These are phyloP conservation scores for Myriosclerotinia scirpicola DNA, from an alignment of 2,329 filamentous ascomycete genomes.

Conservation along the genomic window DNA sequence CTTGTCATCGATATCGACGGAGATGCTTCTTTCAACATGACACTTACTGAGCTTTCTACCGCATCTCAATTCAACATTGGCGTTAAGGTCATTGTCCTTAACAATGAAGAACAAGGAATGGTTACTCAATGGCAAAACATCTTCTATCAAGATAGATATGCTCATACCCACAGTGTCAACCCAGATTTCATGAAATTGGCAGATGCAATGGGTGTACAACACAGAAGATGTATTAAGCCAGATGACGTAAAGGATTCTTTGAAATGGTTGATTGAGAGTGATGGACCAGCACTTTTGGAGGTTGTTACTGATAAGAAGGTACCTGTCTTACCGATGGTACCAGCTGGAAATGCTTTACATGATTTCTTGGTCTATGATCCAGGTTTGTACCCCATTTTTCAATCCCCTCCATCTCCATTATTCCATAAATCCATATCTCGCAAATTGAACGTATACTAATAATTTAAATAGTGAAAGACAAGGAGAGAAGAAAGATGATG, in stretches of 20 bases:
- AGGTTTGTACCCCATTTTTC: conserved; percentile 51
- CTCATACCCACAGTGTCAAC: conserved; percentile 91
- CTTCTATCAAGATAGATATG: conserved; percentile 91
- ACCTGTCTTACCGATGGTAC: conserved; percentile 97
- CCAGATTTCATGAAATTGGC: conserved; percentile 94
- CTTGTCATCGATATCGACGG: conserved; percentile 91
- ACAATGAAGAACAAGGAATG: conserved; percentile 99
- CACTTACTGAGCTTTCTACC: conserved; percentile 89
- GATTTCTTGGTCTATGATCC: conserved; percentile 90
- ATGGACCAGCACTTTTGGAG: conserved; percentile 91
- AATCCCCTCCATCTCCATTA: not conserved
- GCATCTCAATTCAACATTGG: conserved; percentile 95
- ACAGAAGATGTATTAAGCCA: conserved; percentile 68
- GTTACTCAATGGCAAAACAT: conserved; percentile 98
- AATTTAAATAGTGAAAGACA: conserved; percentile 58
- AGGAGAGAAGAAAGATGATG: conserved; percentile 64
- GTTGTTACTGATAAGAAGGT: conserved; percentile 90
- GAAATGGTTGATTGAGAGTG: conserved; percentile 83
- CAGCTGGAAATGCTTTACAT: conserved; percentile 79
- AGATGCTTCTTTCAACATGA: conserved; percentile 99
- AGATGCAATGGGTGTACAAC: conserved; percentile 86
- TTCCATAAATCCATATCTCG: not conserved
- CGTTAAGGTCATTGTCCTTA: conserved; percentile 90
- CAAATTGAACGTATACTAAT: conserved; percentile 42
- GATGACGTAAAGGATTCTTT: conserved; percentile 76